Conservation (phyloP, 2,329 filamentous ascomycete species). For the Fusarium tupiense region DNA sequence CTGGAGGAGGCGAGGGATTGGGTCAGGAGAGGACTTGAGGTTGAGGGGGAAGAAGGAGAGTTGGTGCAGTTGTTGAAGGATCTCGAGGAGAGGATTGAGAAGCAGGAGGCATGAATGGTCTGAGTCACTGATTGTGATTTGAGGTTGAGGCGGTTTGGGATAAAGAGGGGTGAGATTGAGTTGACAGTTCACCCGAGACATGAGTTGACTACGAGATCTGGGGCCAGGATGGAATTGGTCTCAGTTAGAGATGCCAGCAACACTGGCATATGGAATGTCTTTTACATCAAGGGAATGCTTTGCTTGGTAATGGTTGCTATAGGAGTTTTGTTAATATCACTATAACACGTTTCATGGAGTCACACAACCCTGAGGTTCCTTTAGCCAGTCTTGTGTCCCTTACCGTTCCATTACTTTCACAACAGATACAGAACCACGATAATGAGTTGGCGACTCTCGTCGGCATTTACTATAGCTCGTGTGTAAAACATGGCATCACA, state of each 20-base stretch:
- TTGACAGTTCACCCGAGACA: slow-evolving; percentile 14
- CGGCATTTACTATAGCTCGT: slow-evolving; percentile 17
- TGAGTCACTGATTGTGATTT: not conserved
- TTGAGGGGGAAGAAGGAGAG: slow-evolving; percentile 77
- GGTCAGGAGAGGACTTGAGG: slow-evolving; percentile 80
- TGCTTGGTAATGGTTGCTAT: not conserved
- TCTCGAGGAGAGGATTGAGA: slow-evolving; percentile 60
- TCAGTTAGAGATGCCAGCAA: slow-evolving; percentile 13
- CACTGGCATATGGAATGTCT: slow-evolving; percentile 12
- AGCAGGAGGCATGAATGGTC: slow-evolving; percentile 46
- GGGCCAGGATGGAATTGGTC: not conserved
- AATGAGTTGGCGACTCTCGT: not conserved
- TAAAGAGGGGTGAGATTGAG: not conserved
- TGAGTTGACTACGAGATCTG: not conserved
- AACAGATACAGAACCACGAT: not conserved
- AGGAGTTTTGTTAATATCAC: slow-evolving; percentile 26
- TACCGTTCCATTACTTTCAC: not conserved
- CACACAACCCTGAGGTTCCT: not conserved
- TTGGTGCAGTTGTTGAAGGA: slow-evolving; percentile 72
- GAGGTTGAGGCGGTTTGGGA: not conserved
- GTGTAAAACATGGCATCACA: slow-evolving; percentile 21
- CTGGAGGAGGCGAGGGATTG: slow-evolving; percentile 84
- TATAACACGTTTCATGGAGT: not conserved
- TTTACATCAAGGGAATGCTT: slow-evolving; percentile 17
- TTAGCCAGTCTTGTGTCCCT: not conserved